Base-by-base conservation (phyloP, 331 rosid genomes). In the Pyrus hybrid region DNA sequence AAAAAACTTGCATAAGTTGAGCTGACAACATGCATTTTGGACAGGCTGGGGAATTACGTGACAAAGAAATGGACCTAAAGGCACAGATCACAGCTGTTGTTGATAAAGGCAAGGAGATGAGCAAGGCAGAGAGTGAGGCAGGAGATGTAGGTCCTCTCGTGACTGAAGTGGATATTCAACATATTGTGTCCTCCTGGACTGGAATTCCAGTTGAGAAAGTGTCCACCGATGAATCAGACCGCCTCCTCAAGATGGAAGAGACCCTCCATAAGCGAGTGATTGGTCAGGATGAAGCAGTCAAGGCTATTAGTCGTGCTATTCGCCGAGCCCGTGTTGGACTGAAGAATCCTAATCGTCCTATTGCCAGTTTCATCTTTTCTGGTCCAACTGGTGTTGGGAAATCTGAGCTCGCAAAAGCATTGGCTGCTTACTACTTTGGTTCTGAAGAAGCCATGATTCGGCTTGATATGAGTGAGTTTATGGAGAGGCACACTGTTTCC, bases 301-400 rank as follows among this genome's bases (percentile, higher is more conserved):
- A 86, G 75, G 98, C 98, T 78, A 93, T 93, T 74, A 91, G 98
- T 63, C 88, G 97, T 72, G 98, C 98, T 35, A 91, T 93, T 68
- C 96, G 98, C 12, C 79, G 98, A 47, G 98, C 98, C 43, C 93
- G 98, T 77, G 98, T 93, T 71, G 98, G 98, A 51, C 83, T 93
- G 37, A 93, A 93, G 84, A 93, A 93, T 77, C 98, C 98, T 51
- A 91, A 86, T 76, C 96, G 98, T 70, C 98, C 98, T 70, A 89
- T 93, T 68, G 98, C 97, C 37, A 93, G 98, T 81, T 93, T 93
- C 86, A 93, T 93, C 81, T 93, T 93, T 75, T 93, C 98, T 54
- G 97, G 98, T 61, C 98, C 98, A 63, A 93, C 98, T 67, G 98
- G 97, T 63, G 98, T 93, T 16, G 97, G 98, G 13, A 93, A 93